Conservation (phyloP, 306 rosid species). For the Calophaca sinica region DNA sequence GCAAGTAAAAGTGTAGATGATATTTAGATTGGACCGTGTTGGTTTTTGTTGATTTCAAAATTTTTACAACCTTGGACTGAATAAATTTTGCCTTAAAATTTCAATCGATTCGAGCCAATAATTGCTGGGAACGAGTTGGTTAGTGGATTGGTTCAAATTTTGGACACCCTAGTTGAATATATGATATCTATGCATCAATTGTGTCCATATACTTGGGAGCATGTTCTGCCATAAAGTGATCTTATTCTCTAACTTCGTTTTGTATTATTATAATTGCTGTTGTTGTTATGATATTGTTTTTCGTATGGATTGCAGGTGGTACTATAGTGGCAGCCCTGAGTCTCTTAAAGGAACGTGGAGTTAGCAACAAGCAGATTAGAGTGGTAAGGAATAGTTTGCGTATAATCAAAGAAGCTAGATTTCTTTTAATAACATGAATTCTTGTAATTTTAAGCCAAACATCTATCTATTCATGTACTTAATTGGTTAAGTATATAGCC, state of each 20-base stretch:
- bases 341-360: conserved; percentile 81
- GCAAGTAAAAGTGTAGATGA: not conserved
- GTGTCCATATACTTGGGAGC: conserved; percentile 10
- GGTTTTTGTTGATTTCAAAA: not conserved
- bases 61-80: not conserved
- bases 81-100: not conserved
- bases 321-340: conserved; percentile 80
- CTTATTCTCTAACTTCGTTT: not conserved
- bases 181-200: conserved; percentile 24
- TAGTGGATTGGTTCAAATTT: conserved; percentile 1
- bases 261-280: no score
- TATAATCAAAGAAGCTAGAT: conserved; percentile 28
- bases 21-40: conserved; percentile 10
- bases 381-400: conserved; percentile 60
- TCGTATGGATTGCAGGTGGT: conserved; percentile 68
- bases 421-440: not conserved
- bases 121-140: not conserved
- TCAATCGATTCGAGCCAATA: not conserved
- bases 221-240: conserved; percentile 11
- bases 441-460: not conserved
- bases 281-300: no score
- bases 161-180: not conserved
- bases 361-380: conserved; percentile 77
- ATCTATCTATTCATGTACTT: not conserved
- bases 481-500: not conserved